These are phyloP conservation scores for Senna siamea DNA, from an alignment of 306 rosid species.

Conservation along the genomic window DNA sequence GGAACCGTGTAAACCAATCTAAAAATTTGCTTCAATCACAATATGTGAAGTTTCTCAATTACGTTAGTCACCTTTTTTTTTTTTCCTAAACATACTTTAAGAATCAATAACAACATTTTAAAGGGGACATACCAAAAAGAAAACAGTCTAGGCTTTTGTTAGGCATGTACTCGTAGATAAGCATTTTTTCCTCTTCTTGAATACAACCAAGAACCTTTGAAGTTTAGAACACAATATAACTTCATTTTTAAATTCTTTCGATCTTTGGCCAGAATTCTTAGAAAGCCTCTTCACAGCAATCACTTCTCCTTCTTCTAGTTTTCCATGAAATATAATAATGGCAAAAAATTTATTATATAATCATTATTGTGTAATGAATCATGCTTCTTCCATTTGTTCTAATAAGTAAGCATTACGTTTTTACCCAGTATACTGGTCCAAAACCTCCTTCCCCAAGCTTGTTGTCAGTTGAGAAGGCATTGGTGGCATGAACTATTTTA, in stretches of 20 bases:
- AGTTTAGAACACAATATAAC: constrained; percentile 37
- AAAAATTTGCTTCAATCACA: not conserved
- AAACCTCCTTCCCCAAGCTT: constrained; percentile 47
- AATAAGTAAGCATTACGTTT: not conserved
- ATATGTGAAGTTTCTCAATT: not conserved
- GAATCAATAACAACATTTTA: not conserved
- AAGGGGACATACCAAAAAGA: constrained; percentile 25
- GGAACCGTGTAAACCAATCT: not conserved
- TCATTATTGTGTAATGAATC: too few species aligned
- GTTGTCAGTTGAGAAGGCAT: too few species aligned
- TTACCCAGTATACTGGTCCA: constrained; percentile 63
- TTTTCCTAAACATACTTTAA: not conserved
- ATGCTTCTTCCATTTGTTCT: too few species aligned
- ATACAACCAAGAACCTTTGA: constrained; percentile 42
- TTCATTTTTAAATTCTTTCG: constrained; percentile 37
- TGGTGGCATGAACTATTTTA: too few species aligned
- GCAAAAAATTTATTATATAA: too few species aligned
- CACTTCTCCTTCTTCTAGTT: constrained; percentile 6
- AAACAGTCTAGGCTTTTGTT: constrained; percentile 38
- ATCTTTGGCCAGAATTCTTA: not conserved
- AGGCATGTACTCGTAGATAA: constrained; percentile 39
- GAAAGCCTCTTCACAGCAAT: constrained; percentile 34
- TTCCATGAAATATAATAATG: constrained; percentile 20
- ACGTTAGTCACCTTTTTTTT: not conserved
- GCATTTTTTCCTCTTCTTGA: constrained; percentile 27